A percentile compares a stretch with the other conserved stretches of the same genome.
Evolutionary conservation across 176 grass and related monocot genomes (phyloP).

Genomic region (Lolium multiflorum): DNA sequence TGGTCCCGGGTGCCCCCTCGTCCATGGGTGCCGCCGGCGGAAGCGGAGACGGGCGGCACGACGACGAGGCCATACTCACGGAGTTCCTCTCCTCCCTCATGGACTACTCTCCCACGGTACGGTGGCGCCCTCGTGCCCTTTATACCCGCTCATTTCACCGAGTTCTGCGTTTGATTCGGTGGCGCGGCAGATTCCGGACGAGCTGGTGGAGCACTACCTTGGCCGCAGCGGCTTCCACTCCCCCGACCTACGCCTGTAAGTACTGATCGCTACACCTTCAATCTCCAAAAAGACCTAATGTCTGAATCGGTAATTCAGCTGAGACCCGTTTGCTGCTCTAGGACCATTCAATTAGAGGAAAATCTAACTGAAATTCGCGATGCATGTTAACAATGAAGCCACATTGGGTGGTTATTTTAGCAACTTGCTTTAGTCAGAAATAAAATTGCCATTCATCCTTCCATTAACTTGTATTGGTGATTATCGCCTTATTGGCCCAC

Average conservation of each 20-base stretch:
- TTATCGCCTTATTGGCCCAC: neutral
- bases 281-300: neutral
- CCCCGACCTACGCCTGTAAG: conserved; percentile 89
- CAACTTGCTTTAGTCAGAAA: neutral
- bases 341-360: neutral
- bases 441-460: neutral
- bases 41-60: conserved; percentile 62
- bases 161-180: neutral
- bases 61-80: conserved; percentile 81
- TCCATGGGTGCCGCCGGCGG: conserved; percentile 19
- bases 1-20: conserved; percentile 33
- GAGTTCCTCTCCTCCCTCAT: conserved; percentile 97
- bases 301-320: neutral
- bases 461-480: neutral
- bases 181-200: conserved; percentile 80
- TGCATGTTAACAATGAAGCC: neutral
- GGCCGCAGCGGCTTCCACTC: conserved; percentile 93
- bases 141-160: neutral
- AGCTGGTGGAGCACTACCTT: conserved; percentile 98
- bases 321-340: neutral
- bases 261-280: neutral
- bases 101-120: conserved; percentile 95
- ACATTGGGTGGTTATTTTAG: neutral
- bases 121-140: neutral
- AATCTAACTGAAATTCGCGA: neutral